Conservation (phyloP, 192 early-diverging fungal species). For the Rhizoclosmatium globosum region DNA sequence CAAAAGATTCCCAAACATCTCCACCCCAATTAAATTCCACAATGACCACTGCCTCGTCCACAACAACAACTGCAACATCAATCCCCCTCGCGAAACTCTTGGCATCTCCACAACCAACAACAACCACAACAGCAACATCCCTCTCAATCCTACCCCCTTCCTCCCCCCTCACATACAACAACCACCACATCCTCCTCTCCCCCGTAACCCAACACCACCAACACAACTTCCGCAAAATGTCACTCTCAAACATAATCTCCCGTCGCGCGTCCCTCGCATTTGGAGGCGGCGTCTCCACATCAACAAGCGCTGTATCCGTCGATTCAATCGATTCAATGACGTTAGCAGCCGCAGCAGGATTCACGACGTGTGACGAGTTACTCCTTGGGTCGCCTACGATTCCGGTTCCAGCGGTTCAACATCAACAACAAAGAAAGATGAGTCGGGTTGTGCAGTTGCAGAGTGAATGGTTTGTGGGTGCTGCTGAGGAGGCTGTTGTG, state of each 20-base stretch:
- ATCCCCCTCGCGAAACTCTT: too few relatives aligned
- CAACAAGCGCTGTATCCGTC: too few relatives aligned
- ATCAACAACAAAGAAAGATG: background rate
- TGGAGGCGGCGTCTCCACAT: too few relatives aligned
- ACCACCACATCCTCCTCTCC: background rate
- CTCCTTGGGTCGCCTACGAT: too few relatives aligned
- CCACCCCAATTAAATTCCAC: background rate
- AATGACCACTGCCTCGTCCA: background rate
- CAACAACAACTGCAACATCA: background rate
- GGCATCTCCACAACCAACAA: too few relatives aligned
- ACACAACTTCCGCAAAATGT: slow-evolving; percentile 23
- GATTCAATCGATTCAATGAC: too few relatives aligned
- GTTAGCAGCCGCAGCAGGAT: too few relatives aligned
- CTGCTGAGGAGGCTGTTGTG: too few relatives aligned
- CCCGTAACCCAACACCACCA: background rate
- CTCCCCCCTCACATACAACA: background rate
- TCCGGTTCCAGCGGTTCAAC: too few relatives aligned
- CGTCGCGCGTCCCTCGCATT: background rate
- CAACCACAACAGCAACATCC: background rate
- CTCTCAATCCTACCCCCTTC: background rate
- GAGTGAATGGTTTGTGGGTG: too few relatives aligned
- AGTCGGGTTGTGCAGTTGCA: too few relatives aligned
- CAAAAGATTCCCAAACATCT: background rate
- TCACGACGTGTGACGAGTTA: too few relatives aligned
- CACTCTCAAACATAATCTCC: slow-evolving; percentile 16